Base-by-base conservation (phyloP, 148 eudicot genomes). In the Heliosperma pusillum region DNA sequence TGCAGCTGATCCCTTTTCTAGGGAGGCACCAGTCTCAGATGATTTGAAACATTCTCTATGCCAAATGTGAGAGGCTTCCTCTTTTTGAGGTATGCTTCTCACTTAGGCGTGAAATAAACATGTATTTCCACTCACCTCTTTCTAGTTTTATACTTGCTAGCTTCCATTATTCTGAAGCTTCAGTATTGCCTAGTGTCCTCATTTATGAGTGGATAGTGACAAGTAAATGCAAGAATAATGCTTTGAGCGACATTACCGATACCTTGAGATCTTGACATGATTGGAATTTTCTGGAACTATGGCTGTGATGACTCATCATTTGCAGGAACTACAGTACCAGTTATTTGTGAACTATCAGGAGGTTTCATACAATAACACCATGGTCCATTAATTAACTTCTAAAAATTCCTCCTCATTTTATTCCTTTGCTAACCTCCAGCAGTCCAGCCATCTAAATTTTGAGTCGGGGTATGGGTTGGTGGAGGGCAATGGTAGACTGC, bases 11-110 rank as follows among this genome's bases (percentile, higher is more conserved):
- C 87, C 71, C 75, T 72, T 72, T 83, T 76, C 68, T 85, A 77
- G 82, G 82, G 75, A 84, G 81, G 83, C 87, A 80, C 80, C 77
- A 59, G 47, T 77, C 81, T 78, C 80, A 71, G 86, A 76, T 77
- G 79, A 82, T 77, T 80, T 77, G 80, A 85, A 62, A 55, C 57
- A 62, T 77, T 75, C 79, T 81, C 83, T 80, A 69, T 76, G 79
- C 90, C 82, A 75, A 84, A 80, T 86, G 81, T 88, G 92, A 85
- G 85, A 89, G 90, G 90, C 81, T 79, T 87, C 90, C 92, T 89
- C 85, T 84, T 66, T 83, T 66, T 82, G 86, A 88, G 90, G 85
- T 89, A 85, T 83, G 90, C 90, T 89, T 89, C 94, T 88, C 89
- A 85, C 83, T 83, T 79, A 64, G 88, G 88, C 84, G 85, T 80